These are phyloP conservation scores for Penicillium decumbens DNA, from an alignment of 2,329 filamentous ascomycete genomes.

Conservation along the genomic window DNA sequence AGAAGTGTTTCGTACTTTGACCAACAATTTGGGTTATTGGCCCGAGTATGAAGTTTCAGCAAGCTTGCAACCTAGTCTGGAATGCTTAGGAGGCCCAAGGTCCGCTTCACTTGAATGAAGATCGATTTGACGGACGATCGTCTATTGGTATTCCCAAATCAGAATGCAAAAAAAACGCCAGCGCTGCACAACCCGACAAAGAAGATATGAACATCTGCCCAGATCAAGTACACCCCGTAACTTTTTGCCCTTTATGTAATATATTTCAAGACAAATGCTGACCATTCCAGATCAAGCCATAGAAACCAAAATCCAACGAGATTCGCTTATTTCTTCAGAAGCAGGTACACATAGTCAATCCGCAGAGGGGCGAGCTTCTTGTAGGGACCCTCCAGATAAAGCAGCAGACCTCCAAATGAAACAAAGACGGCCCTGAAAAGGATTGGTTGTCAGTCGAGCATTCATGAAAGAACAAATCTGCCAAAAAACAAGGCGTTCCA, in stretches of 20 bases:
- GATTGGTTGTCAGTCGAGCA: background rate
- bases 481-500: background rate
- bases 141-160: constrained; percentile 36
- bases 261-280: constrained; percentile 2
- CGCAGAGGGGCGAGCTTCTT: constrained; percentile 89
- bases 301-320: constrained; percentile 4
- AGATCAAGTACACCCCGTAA: constrained; percentile 16
- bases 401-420: constrained; percentile 86
- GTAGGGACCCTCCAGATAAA: constrained; percentile 88
- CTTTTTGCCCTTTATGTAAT: constrained; percentile 17
- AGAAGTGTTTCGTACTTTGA: too few species aligned
- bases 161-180: constrained; percentile 40
- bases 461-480: background rate
- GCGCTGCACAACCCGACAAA: constrained; percentile 36
- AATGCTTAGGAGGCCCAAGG: too few species aligned
- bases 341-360: constrained; percentile 89
- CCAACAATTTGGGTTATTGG: too few species aligned
- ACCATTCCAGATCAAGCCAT: constrained; percentile 4
- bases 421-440: constrained; percentile 78
- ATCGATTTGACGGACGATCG: constrained; percentile 18
- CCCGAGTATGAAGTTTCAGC: too few species aligned
- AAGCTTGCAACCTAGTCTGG: too few species aligned
- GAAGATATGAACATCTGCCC: constrained; percentile 18
- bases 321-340: constrained; percentile 75
- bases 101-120: background rate